Conservation (phyloP, 2,329 filamentous ascomycete genomes). For the Sporothrix mexicana region DNA sequence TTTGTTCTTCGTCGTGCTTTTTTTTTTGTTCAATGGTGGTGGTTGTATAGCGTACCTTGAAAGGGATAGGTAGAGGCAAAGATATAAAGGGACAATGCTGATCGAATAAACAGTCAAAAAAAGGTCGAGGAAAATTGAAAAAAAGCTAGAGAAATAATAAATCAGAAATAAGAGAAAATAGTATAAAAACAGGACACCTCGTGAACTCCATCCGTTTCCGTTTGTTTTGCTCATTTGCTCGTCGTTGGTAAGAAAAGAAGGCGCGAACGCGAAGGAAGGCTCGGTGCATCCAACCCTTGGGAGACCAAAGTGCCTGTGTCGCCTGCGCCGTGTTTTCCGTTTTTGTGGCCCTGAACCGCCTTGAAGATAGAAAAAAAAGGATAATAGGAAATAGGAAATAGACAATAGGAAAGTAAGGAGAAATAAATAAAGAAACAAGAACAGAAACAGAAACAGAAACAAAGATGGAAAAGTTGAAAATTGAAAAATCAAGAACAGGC, state of each 20-base stretch:
- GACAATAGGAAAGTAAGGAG: background rate
- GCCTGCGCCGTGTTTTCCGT: conserved; percentile 19
- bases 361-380: conserved; percentile 3
- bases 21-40: background rate
- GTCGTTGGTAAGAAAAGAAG: conserved; percentile 27
- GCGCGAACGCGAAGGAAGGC: background rate
- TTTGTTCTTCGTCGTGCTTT: conserved; percentile 8
- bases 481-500: background rate
- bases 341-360: background rate
- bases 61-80: background rate
- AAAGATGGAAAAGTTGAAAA: conserved; percentile 11
- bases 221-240: conserved; percentile 32
- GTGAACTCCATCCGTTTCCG: conserved; percentile 32
- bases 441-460: conserved; percentile 1
- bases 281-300: background rate
- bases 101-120: background rate
- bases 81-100: background rate
- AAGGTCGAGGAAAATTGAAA: background rate
- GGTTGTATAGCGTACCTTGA: background rate
- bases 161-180: conserved; percentile 1
- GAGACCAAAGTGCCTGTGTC: background rate
- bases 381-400: conserved; percentile 2
- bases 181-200: conserved; percentile 27
- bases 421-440: background rate
- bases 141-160: conserved; percentile 35